Base-by-base conservation (phyloP, 2,329 filamentous ascomycete genomes). In the Arthrinium phaeospermum region DNA sequence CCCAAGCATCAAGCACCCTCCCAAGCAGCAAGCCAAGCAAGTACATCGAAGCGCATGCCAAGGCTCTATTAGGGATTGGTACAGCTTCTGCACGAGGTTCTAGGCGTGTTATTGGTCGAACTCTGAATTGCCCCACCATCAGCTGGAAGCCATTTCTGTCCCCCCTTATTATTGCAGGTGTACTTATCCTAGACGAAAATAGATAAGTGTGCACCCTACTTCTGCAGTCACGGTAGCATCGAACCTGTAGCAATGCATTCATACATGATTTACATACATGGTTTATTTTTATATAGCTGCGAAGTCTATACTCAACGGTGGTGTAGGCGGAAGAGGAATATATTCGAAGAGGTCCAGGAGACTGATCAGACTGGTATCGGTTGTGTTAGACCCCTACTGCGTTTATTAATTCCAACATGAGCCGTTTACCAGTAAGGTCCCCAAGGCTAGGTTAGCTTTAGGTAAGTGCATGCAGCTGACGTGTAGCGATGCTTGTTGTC, bases 1-100 rank as follows among this genome's bases (percentile, higher is more conserved):
- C 19, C 53, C 16, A 34, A 22, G 49, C 49, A 27, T 16, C 46
- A 30, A 30, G 27, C 46, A 22, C 16, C 16, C 16, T 14, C 45
- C 45, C 3, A 37, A 47, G 45, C 19, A 47, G 27, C 27, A 30
- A 30, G 27, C 6, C 49, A 51, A 27, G 49, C 49, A 24, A n/a
- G n/a, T 12, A 14, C 24, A 12, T 14, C 27, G 27, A 14, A 57
- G 34, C 46, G 46, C 19, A n/a, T 49, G 30, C 57, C 57, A 64
- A 64, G 57, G 30, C 57, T 37, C 57, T 41, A 64, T 64, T 22
- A 34, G 41, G 34, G 57, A 64, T 64, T 64, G 57, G 34, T 64
- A 64, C 57, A 41, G 19, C 57, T 34, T 64, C 57, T 41, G 19
- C 57, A 14, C 34, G n/a, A 41, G 57, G 57, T 34, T 64, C 57